phyloP scores from a whole-genome alignment of 306 rosid genomes.

The Canavalia gladiata region DNA sequence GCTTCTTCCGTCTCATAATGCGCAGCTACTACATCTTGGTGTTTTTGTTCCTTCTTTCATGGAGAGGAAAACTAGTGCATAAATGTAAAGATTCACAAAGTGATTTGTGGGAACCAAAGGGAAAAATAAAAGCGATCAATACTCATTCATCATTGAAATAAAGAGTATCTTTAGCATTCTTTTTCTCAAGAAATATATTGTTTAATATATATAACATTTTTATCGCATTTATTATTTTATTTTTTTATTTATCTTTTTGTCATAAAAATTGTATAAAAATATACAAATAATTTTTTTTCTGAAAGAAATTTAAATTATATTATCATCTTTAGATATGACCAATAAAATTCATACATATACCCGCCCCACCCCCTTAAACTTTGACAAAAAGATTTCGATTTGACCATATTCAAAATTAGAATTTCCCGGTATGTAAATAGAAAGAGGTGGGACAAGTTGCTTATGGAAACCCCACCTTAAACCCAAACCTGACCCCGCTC shows the following conservation, averaged over 20 bases:
- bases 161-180: constrained; percentile 8
- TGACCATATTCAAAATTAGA: too few relatives aligned
- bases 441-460: too few relatives aligned
- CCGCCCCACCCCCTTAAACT: too few relatives aligned
- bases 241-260: too few relatives aligned
- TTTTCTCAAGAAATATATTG: background rate
- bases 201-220: too few relatives aligned
- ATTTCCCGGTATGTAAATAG: too few relatives aligned
- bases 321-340: background rate
- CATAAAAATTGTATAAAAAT: too few relatives aligned
- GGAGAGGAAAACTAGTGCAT: constrained; percentile 21
- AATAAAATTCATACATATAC: too few relatives aligned
- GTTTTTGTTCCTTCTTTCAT: constrained; percentile 45
- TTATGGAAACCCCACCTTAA: too few relatives aligned
- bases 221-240: too few relatives aligned
- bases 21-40: background rate
- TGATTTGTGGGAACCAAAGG: constrained; percentile 11
- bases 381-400: too few relatives aligned
- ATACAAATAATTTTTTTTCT: background rate
- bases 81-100: constrained; percentile 37
- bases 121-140: background rate
- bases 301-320: background rate
- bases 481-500: too few relatives aligned
- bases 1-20: background rate
- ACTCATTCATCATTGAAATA: background rate